A percentile compares a stretch with the other conserved stretches of the same genome.
phyloP scores from a whole-genome alignment of 2,329 filamentous ascomycete genomes.

The Sclerotinia sclerotiorum region DNA sequence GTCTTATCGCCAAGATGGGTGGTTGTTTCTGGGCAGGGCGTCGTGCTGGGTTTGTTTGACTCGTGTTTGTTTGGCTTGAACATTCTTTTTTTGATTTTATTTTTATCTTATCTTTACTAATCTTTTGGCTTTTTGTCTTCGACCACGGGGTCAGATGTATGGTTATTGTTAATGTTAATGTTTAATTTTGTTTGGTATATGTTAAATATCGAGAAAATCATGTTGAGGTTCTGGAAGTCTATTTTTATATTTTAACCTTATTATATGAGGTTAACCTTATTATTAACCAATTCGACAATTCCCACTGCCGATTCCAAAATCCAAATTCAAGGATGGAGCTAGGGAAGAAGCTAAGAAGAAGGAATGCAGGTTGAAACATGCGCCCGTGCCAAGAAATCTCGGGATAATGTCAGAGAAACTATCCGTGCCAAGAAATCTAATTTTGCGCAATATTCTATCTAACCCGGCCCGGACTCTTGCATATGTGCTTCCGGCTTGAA shows the following conservation, averaged over 20 bases:
- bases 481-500: background rate
- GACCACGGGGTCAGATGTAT: no score
- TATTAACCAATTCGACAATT: background rate
- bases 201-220: no score
- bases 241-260: no score
- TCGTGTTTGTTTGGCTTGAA: background rate
- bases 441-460: background rate
- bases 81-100: background rate
- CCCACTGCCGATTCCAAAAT: background rate
- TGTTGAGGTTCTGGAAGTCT: no score
- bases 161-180: no score
- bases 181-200: no score
- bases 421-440: background rate
- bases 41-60: background rate
- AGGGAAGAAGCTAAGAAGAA: no score
- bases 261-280: background rate
- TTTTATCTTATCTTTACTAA: no score
- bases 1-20: slow-evolving; percentile 5
- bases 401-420: background rate
- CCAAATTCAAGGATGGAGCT: background rate
- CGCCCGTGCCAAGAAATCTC: background rate
- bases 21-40: background rate
- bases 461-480: background rate
- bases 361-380: background rate
- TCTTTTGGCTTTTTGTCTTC: no score